These are phyloP conservation scores for Kluyveromyces aestuarii DNA, from an alignment of 805 yeast genomes.

Conservation along the genomic window DNA sequence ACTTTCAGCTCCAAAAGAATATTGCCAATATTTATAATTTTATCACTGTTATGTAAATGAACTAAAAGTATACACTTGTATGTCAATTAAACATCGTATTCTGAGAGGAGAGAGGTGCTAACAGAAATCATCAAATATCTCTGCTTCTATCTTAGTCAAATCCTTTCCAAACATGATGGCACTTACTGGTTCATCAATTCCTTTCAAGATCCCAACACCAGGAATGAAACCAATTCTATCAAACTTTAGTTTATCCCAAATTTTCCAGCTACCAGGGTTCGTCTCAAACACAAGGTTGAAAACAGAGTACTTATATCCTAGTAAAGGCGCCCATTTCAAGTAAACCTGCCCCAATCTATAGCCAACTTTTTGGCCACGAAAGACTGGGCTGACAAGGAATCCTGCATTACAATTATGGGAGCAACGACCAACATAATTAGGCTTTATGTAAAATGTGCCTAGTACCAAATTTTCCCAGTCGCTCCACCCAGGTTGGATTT, in stretches of 20 bases:
- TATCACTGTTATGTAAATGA: too few relatives aligned
- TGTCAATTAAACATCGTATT: too few relatives aligned
- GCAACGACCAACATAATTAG: conserved; percentile 79
- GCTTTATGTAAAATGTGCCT: conserved; percentile 76
- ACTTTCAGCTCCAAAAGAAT: neutral
- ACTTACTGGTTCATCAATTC: conserved; percentile 52
- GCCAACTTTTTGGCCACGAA: conserved; percentile 66
- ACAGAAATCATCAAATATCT: conserved; percentile 13
- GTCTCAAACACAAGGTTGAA: conserved; percentile 82
- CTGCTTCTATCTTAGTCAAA: conserved; percentile 27
- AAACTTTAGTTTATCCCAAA: conserved; percentile 83
- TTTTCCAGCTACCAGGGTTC: conserved; percentile 61
- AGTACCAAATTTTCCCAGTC: conserved; percentile 43
- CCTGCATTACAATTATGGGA: conserved; percentile 87
- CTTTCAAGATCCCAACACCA: conserved; percentile 66
- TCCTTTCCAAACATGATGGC: conserved; percentile 74
- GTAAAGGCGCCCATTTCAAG: conserved; percentile 59
- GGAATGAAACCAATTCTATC: conserved; percentile 67
- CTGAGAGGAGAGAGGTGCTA: too few relatives aligned
- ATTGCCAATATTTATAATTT: neutral
- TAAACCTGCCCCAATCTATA: conserved; percentile 58
- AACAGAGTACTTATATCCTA: conserved; percentile 77
- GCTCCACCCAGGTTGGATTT: conserved; percentile 12
- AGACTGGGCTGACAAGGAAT: conserved; percentile 52
- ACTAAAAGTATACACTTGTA: too few relatives aligned